phyloP scores from a whole-genome alignment of 441 rosid genomes.

The Isatis lusitanica region DNA sequence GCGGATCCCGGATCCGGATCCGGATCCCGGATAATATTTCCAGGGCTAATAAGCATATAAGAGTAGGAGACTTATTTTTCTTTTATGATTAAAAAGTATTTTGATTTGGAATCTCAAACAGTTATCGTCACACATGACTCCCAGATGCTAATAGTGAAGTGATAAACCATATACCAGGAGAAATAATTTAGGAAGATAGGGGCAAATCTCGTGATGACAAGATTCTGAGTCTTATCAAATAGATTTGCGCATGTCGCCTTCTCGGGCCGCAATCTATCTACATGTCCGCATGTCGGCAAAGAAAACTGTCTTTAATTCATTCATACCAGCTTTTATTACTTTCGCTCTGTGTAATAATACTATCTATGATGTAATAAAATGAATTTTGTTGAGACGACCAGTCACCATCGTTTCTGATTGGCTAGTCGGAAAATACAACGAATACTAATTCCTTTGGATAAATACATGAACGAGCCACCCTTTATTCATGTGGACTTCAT shows the following conservation, averaged over 20 bases:
- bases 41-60: too few species aligned
- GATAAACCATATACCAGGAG: conserved; percentile 13
- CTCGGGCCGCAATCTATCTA: conserved; percentile 29
- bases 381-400: conserved; percentile 5
- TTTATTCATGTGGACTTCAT: conserved; percentile 22
- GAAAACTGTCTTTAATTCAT: conserved; percentile 16
- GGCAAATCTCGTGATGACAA: conserved; percentile 16
- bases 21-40: too few species aligned
- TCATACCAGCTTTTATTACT: conserved; percentile 24
- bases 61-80: background rate
- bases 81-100: background rate
- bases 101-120: background rate
- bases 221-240: conserved; percentile 28
- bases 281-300: conserved; percentile 29
- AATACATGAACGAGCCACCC: background rate
- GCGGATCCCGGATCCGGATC: too few species aligned
- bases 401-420: background rate
- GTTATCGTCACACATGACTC: background rate
- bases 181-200: conserved; percentile 9
- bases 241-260: conserved; percentile 34
- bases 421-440: background rate
- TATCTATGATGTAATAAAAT: conserved; percentile 27
- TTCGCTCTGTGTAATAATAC: background rate
- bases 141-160: conserved; percentile 5
- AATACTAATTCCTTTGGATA: background rate